A percentile compares a stretch with the other conserved stretches of the same genome.
phyloP scores from a whole-genome alignment of 768 basidiomycete species.

The Suillus plorans region DNA sequence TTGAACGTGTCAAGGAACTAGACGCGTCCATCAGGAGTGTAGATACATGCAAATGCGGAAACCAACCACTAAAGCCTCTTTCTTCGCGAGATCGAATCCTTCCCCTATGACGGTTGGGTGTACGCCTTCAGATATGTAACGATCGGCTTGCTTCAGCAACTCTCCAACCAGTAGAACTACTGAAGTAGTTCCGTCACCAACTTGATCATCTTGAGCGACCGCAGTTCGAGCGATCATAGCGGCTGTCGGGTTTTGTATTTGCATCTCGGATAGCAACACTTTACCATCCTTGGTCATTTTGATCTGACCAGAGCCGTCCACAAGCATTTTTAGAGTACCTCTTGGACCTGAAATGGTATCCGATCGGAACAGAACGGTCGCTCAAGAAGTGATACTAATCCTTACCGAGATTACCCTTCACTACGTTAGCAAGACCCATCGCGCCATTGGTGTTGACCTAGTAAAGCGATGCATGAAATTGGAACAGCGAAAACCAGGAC shows the following conservation, averaged over 20 bases:
- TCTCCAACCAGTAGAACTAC: conserved; percentile 96
- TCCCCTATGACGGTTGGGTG: conserved; percentile 95
- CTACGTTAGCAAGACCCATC: conserved; percentile 95
- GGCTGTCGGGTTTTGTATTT: conserved; percentile 98
- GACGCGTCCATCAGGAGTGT: conserved; percentile 21
- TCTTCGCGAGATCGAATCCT: conserved; percentile 97
- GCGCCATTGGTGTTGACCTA: conserved; percentile 93
- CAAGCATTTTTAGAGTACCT: conserved; percentile 99
- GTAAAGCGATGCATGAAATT: conserved; percentile 19
- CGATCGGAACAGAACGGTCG: conserved; percentile 23
- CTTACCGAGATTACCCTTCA: conserved; percentile 93
- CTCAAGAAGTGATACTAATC: conserved; percentile 23
- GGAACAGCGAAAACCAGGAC: conserved; percentile 16
- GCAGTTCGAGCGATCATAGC: conserved; percentile 99
- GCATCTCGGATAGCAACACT: conserved; percentile 98
- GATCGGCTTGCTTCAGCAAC: conserved; percentile 94
- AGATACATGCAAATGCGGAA: conserved; percentile 16
- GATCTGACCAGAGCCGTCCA: conserved; percentile 96
- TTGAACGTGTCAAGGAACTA: conserved; percentile 95
- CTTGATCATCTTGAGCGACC: conserved; percentile 98
- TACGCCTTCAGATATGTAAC: conserved; percentile 96
- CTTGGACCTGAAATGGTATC: conserved; percentile 67
- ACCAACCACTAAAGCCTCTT: conserved; percentile 84
- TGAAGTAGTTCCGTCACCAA: conserved; percentile 97
- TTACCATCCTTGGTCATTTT: conserved; percentile 99